Evolutionary conservation across 495 filamentous ascomycete genomes (phyloP).

Genomic region (Jackrogersella multiformis): DNA sequence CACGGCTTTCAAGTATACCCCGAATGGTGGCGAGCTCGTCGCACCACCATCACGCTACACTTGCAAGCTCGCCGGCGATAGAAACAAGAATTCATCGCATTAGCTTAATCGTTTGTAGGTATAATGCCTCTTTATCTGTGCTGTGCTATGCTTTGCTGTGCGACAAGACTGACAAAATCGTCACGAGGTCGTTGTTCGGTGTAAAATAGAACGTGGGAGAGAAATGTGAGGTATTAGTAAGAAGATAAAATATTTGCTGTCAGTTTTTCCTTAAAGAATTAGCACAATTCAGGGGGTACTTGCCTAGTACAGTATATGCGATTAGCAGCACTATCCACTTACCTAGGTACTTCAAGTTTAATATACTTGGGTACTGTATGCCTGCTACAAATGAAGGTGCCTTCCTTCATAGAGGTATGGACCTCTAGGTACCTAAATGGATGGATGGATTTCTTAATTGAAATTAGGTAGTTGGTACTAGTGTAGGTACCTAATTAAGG

Average conservation of each 20-base stretch:
- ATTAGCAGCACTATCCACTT: background rate
- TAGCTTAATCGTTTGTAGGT: constrained; percentile 17
- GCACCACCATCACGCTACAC: constrained; percentile 40
- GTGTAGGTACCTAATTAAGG: too few relatives aligned
- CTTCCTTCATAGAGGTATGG: too few relatives aligned
- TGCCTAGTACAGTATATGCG: background rate
- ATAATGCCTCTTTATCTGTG: constrained; percentile 4
- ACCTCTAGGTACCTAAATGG: too few relatives aligned
- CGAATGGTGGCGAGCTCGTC: constrained; percentile 37
- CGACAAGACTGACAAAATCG: constrained; percentile 6
- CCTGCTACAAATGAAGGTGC: too few relatives aligned
- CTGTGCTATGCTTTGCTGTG: too few relatives aligned
- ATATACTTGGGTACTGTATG: background rate
- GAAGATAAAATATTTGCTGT: constrained; percentile 1
- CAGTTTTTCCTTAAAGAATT: background rate
- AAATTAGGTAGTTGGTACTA: too few relatives aligned
- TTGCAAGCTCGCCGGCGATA: constrained; percentile 15
- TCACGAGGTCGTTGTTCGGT: constrained; percentile 16
- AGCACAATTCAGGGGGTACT: background rate
- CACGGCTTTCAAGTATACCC: constrained; percentile 27
- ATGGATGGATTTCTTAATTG: too few relatives aligned
- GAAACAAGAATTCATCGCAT: constrained; percentile 22
- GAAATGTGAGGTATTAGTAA: constrained; percentile 3
- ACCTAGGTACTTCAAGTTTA: background rate
- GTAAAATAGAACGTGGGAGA: constrained; percentile 16